Conservation (phyloP, 495 filamentous ascomycete genomes). For the Penicillium taxi region DNA sequence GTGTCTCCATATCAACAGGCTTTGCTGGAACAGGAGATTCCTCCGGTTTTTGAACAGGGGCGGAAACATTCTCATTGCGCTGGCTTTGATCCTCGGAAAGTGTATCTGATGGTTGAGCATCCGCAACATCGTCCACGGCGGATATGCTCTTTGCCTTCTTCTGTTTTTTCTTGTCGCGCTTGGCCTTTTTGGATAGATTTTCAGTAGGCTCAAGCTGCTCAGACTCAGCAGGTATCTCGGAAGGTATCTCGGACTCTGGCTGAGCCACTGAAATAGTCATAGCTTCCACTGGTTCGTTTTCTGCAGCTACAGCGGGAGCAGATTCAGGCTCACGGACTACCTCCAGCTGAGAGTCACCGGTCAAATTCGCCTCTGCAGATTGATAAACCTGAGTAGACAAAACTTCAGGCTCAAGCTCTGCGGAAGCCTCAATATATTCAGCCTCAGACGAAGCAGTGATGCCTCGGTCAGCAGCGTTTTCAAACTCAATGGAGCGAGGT, state of each 20-base stretch:
- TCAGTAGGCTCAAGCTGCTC: slow-evolving; percentile 10
- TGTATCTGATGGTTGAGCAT: not conserved
- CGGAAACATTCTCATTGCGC: not conserved
- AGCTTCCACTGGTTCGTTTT: slow-evolving; percentile 2
- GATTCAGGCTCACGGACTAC: slow-evolving; percentile 1
- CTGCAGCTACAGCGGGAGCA: slow-evolving; percentile 3
- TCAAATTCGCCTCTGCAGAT: not conserved
- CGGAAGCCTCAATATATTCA: slow-evolving; percentile 3
- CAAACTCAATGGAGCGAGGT: not conserved
- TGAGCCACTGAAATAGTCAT: not conserved
- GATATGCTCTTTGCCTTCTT: slow-evolving; percentile 24
- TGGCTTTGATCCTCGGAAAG: too few species aligned
- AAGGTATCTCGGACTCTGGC: slow-evolving; percentile 5
- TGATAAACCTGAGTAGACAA: not conserved
- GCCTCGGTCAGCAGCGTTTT: not conserved
- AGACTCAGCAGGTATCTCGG: slow-evolving; percentile 2
- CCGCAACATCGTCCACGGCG: slow-evolving; percentile 4
- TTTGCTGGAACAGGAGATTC: not conserved
- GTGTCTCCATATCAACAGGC: slow-evolving; percentile 1
- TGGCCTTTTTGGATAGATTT: slow-evolving; percentile 27
- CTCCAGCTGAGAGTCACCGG: slow-evolving; percentile 1
- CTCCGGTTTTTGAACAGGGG: not conserved
- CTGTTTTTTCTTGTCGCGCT: slow-evolving; percentile 30
- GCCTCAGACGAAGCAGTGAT: not conserved
- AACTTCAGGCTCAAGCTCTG: slow-evolving; percentile 4